phyloP scores from a whole-genome alignment of 768 basidiomycete genomes.

The Baorangia bicolor region DNA sequence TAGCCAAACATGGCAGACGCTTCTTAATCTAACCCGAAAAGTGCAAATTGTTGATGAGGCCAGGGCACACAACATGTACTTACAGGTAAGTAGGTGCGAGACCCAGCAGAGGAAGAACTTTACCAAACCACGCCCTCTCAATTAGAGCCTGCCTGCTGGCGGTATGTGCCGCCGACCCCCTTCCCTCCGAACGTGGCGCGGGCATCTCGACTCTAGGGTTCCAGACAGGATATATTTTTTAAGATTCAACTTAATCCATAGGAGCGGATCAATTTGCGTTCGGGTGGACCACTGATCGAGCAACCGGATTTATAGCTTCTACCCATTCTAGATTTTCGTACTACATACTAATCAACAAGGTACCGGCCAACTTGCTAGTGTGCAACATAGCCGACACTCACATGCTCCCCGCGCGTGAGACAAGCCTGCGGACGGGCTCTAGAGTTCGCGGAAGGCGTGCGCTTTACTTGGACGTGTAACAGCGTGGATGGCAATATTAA shows the following conservation, averaged over 20 bases:
- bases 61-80: slow-evolving; percentile 22
- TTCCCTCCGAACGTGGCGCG: slow-evolving; percentile 2
- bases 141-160: slow-evolving; percentile 4
- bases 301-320: neutral
- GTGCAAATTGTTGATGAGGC: slow-evolving; percentile 32
- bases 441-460: neutral
- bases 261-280: slow-evolving; percentile 12
- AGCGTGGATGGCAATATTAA: slow-evolving; percentile 4
- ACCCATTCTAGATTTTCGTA: neutral
- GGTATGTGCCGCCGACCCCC: neutral
- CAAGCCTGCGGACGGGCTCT: neutral
- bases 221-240: neutral
- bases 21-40: slow-evolving; percentile 34
- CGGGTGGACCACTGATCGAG: neutral
- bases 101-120: slow-evolving; percentile 12
- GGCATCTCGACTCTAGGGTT: slow-evolving; percentile 8
- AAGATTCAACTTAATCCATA: neutral
- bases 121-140: slow-evolving; percentile 29
- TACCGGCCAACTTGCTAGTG: neutral
- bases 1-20: slow-evolving; percentile 21
- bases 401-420: neutral
- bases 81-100: slow-evolving; percentile 15
- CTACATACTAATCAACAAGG: neutral
- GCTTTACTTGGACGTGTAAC: neutral
- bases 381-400: neutral